Base-by-base conservation (phyloP, 176 grass and related monocot species). In the Cenchrus fungigraminus region DNA sequence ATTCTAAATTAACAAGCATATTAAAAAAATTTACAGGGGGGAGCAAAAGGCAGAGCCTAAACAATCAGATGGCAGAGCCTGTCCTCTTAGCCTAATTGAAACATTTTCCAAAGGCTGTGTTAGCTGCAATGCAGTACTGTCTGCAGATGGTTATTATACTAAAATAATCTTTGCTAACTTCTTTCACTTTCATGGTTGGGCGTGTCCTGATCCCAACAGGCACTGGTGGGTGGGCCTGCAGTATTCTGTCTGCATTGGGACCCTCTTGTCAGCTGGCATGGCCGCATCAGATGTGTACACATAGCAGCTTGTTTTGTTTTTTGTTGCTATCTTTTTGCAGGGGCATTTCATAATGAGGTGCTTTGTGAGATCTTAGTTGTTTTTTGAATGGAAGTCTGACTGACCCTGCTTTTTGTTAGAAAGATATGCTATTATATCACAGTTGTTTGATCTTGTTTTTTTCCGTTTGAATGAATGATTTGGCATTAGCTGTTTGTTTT, bases 61-160 rank as follows among this genome's bases (percentile, higher is more conserved):
- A 79, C 76, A 46, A 84, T 85, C 81, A 88, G 71, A 81, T 88
- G 82, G 81, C 85, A 88, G 82, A 71, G 71, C 68, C 85, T 87
- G 82, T 88, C 54, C 54, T 56, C 85, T 87, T 81, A 71, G 49
- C 89, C 57, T 49, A 71, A 82, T 51, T 66, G 63, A 65, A 88
- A 20, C 22, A 56, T 77, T 65, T 59, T 51, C 11, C 71, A 71
- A 92, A 79, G 86, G 65, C 67, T 65, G 61, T 78, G 60, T 74
- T 55, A 72, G 84, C 71, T 89, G 47, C 80, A 76, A 76, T 77
- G 54, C 74, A 47, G 34, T 79, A 63, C n/a, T 31, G 62, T 44
- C 20, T 80, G 45, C 46, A 70, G 44, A 85, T 76, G 70, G 17
- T 61, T 77, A 79, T 29, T 8, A 49, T 29, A 12, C 56, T 77